Evolutionary conservation across 2,329 filamentous ascomycete species (phyloP).

Genomic region (Fusarium sp.): DNA sequence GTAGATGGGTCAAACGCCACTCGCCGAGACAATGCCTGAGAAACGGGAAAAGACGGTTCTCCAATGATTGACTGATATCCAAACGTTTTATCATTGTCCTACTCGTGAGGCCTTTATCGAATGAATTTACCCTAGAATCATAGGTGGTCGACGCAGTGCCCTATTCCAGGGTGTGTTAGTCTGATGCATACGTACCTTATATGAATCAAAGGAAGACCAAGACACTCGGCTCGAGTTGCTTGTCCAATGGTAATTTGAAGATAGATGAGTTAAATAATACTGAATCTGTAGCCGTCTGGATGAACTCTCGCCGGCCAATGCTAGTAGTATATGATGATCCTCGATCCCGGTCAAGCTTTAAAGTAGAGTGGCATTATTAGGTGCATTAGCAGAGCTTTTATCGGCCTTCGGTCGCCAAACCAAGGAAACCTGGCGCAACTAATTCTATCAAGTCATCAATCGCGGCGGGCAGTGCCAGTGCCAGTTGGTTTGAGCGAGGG

Average conservation of each 20-base stretch:
- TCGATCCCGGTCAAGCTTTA: constrained; percentile 7
- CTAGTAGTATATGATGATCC: neutral
- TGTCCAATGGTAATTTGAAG: neutral
- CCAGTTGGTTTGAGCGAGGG: constrained; percentile 22
- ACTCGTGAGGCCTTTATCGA: neutral
- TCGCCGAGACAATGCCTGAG: constrained; percentile 33
- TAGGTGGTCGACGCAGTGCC: neutral
- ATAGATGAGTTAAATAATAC: neutral
- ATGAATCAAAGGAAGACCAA: neutral
- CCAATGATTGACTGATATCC: neutral
- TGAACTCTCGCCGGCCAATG: neutral
- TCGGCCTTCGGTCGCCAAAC: constrained; percentile 16
- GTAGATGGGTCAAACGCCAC: constrained; percentile 19
- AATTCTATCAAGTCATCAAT: constrained; percentile 29
- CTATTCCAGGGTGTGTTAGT: neutral
- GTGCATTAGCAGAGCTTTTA: constrained; percentile 16
- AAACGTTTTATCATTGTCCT: constrained; percentile 1
- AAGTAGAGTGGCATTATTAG: constrained; percentile 11
- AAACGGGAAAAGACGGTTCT: neutral
- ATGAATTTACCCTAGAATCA: neutral
- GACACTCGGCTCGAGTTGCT: constrained; percentile 1
- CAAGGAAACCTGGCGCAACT: constrained; percentile 20
- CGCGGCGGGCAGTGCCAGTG: neutral
- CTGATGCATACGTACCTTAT: neutral
- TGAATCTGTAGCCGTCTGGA: neutral